A percentile compares a stretch with the other conserved stretches of the same genome.
phyloP scores from a whole-genome alignment of 768 basidiomycete species.

The Dacryopinax primogenitus region DNA sequence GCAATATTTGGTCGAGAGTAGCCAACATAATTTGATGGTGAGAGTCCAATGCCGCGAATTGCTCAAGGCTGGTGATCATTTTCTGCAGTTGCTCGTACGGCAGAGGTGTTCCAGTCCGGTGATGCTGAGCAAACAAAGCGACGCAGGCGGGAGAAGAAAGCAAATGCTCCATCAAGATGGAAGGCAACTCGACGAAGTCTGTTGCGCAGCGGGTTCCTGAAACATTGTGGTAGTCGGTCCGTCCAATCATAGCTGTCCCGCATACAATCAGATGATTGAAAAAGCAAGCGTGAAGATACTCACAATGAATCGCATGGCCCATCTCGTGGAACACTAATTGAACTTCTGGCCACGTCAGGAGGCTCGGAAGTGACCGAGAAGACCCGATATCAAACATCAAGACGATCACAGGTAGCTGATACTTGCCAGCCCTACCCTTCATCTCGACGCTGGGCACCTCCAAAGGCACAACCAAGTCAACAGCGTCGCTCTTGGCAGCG shows the following conservation, averaged over 20 bases:
- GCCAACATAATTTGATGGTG: conserved; percentile 85
- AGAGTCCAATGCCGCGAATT: conserved; percentile 56
- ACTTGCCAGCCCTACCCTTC: conserved; percentile 50
- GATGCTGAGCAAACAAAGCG: conserved; percentile 41
- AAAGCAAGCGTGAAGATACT: conserved; percentile 28
- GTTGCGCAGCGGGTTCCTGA: conserved; percentile 96
- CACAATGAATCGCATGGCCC: conserved; percentile 99
- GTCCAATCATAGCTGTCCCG: conserved; percentile 84
- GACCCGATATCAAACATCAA: conserved; percentile 74
- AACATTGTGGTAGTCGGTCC: conserved; percentile 95
- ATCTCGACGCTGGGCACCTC: conserved; percentile 39
- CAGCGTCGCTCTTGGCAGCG: conserved; percentile 28
- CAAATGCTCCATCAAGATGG: conserved; percentile 98
- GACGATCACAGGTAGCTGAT: conserved; percentile 84
- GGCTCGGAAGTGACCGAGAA: conserved; percentile 53
- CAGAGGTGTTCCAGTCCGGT: conserved; percentile 26
- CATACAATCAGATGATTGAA: conserved; percentile 5
- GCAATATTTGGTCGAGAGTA: conserved; percentile 77
- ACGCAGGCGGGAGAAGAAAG: conserved; percentile 72
- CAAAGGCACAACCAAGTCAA: conserved; percentile 26
- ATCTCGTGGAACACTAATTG: conserved; percentile 95
- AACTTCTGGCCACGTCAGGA: conserved; percentile 85
- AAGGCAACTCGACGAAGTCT: conserved; percentile 95
- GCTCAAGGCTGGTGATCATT: conserved; percentile 22
- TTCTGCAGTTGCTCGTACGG: conserved; percentile 25